Percentiles rank a stretch among this genome's conserved stretches.
Evolutionary conservation across 352 stramenopile species (phyloP).

Genomic region (Phytophthora pinifolia): DNA sequence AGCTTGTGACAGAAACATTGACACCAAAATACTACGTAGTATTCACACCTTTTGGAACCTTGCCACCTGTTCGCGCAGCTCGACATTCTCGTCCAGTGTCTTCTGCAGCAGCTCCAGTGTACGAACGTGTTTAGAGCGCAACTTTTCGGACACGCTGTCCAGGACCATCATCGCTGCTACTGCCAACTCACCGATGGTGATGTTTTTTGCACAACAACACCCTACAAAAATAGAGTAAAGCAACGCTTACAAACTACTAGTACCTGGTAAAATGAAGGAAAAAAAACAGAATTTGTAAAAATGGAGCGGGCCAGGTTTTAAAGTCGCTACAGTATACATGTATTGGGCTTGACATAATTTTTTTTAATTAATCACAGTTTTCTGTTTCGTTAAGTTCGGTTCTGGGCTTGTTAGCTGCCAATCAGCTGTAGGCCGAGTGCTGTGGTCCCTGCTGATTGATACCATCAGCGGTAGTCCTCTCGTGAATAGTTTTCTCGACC

Average conservation of each 20-base stretch:
- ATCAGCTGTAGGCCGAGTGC: too few relatives aligned
- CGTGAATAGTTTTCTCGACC: too few relatives aligned
- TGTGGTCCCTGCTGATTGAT: too few relatives aligned
- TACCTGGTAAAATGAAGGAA: constrained; percentile 2
- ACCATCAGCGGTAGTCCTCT: too few relatives aligned
- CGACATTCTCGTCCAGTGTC: constrained; percentile 76
- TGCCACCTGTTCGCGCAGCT: constrained; percentile 49
- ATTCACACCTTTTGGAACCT: constrained; percentile 48
- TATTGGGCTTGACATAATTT: too few relatives aligned
- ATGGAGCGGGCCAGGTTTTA: too few relatives aligned
- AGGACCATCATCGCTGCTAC: constrained; percentile 42
- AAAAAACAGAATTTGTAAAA: not conserved
- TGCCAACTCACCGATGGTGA: too few relatives aligned
- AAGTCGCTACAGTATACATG: too few relatives aligned
- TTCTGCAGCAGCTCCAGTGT: constrained; percentile 80
- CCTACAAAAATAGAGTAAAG: constrained; percentile 1
- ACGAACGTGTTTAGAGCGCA: constrained; percentile 79
- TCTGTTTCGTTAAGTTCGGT: too few relatives aligned
- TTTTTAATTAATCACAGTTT: too few relatives aligned
- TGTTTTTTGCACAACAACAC: not conserved
- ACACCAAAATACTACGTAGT: not conserved
- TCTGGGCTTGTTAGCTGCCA: too few relatives aligned
- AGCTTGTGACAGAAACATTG: not conserved
- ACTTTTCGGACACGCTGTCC: constrained; percentile 63
- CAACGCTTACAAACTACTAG: too few relatives aligned